A percentile compares a stretch with the other conserved stretches of the same genome.
Conservation (phyloP, 2,329 filamentous ascomycete species). For the Scortechinia acanthostroma region DNA sequence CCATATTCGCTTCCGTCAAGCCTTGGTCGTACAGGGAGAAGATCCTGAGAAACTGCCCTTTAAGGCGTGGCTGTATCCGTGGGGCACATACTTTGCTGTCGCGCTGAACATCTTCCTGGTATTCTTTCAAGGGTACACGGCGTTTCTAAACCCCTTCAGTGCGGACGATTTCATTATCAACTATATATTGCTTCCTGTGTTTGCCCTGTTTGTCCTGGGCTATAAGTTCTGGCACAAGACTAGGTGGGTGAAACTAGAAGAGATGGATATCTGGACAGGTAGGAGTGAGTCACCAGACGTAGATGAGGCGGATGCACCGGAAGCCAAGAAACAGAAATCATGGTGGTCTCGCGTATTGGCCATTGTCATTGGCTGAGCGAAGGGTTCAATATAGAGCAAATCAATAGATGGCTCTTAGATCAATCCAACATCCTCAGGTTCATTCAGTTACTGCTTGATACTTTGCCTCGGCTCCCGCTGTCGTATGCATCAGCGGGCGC, state of each 20-base stretch:
- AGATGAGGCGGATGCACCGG: too few species aligned
- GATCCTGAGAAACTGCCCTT: conserved; percentile 16
- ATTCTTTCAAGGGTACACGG: conserved; percentile 9
- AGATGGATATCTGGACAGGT: neutral
- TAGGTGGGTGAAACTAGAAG: conserved; percentile 2
- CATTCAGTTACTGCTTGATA: too few species aligned
- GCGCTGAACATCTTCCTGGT: conserved; percentile 10
- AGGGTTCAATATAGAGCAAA: too few species aligned
- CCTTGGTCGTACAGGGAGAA: conserved; percentile 23
- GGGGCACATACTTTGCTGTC: conserved; percentile 8
- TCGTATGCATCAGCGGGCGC: too few species aligned
- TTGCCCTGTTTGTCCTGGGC: conserved; percentile 9
- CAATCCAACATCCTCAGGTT: too few species aligned
- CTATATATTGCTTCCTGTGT: conserved; percentile 12
- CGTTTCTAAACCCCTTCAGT: conserved; percentile 8
- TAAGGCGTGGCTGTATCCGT: conserved; percentile 8
- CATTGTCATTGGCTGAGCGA: neutral
- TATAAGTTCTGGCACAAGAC: conserved; percentile 12
- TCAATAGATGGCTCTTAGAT: too few species aligned
- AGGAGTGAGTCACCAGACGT: neutral
- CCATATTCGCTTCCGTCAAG: conserved; percentile 79
- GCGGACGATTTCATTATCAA: conserved; percentile 11
- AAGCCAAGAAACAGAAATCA: neutral
- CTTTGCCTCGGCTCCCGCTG: too few species aligned
- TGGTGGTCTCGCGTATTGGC: neutral